Percentiles rank a stretch among this genome's conserved stretches.
phyloP scores from a whole-genome alignment of 345 rosid species.

The Carallia pectinifolia region DNA sequence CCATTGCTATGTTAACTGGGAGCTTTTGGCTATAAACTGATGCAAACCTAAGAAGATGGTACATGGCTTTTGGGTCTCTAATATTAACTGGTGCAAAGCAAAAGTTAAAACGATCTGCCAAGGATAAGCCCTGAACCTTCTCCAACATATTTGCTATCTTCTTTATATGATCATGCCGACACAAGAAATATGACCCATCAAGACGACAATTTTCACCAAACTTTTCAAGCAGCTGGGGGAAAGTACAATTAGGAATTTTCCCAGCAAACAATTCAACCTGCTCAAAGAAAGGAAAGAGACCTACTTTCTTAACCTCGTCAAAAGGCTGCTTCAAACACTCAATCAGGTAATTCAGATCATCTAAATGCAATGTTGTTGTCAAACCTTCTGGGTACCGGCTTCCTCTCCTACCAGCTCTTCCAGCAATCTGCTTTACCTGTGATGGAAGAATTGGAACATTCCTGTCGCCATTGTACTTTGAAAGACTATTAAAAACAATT shows the following conservation, averaged over 20 bases:
- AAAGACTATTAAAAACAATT: conserved; percentile 69
- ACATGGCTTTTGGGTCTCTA: conserved; percentile 89
- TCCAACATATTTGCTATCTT: conserved; percentile 96
- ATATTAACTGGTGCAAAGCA: conserved; percentile 92
- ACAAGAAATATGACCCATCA: conserved; percentile 83
- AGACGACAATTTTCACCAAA: conserved; percentile 77
- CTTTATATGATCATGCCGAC: conserved; percentile 76
- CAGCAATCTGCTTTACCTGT: conserved; percentile 94
- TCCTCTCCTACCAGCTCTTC: conserved; percentile 97
- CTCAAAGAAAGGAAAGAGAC: conserved; percentile 90
- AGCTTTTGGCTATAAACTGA: conserved; percentile 58
- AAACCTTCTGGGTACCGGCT: conserved; percentile 88
- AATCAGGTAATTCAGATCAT: conserved; percentile 70
- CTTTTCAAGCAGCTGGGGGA: conserved; percentile 63
- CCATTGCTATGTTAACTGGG: conserved; percentile 83
- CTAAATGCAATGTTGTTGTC: conserved; percentile 66
- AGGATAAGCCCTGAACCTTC: conserved; percentile 66
- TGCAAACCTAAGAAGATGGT: conserved; percentile 76
- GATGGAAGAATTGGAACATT: conserved; percentile 76
- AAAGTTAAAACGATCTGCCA: conserved; percentile 90
- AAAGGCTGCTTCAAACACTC: conserved; percentile 90
- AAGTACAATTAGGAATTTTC: conserved; percentile 52
- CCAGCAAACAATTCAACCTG: conserved; percentile 90
- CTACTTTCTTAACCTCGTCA: conserved; percentile 70
- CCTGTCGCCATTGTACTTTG: conserved; percentile 85